Percentiles rank a stretch among this genome's conserved stretches.
Evolutionary conservation across 108 stramenopile species (phyloP).

Genomic region (Nannochloropsis gaditana): DNA sequence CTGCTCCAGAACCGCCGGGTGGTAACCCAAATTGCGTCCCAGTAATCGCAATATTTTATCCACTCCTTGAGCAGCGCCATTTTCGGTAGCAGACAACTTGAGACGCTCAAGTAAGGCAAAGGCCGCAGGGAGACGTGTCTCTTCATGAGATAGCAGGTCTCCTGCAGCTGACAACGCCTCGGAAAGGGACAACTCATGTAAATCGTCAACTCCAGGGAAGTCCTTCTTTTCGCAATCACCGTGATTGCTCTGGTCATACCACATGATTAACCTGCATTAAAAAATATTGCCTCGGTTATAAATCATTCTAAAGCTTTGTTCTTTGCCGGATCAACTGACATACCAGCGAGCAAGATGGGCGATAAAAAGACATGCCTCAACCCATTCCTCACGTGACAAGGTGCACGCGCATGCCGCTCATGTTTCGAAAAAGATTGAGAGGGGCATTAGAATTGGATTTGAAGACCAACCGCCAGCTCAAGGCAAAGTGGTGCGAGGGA

Average conservation of each 20-base stretch:
- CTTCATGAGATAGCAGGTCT: background rate
- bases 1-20: background rate
- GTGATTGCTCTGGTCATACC: background rate
- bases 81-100: background rate
- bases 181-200: conserved; percentile 9
- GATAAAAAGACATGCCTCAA: too few species aligned
- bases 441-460: too few species aligned
- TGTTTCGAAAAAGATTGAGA: too few species aligned
- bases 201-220: background rate
- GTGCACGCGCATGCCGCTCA: too few species aligned
- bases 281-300: too few species aligned
- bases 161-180: background rate
- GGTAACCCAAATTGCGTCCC: conserved; percentile 9
- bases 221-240: background rate
- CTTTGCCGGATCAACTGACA: too few species aligned
- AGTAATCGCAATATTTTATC: background rate
- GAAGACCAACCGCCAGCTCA: too few species aligned
- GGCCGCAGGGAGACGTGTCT: background rate
- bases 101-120: conserved; percentile 8
- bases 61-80: background rate
- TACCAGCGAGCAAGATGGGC: too few species aligned
- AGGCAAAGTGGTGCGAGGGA: too few species aligned
- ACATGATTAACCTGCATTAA: background rate
- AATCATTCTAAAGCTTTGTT: too few species aligned
- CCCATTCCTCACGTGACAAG: too few species aligned